Conservation (phyloP, 176 grass and related monocot species). For the Cenchrus purpureus region DNA sequence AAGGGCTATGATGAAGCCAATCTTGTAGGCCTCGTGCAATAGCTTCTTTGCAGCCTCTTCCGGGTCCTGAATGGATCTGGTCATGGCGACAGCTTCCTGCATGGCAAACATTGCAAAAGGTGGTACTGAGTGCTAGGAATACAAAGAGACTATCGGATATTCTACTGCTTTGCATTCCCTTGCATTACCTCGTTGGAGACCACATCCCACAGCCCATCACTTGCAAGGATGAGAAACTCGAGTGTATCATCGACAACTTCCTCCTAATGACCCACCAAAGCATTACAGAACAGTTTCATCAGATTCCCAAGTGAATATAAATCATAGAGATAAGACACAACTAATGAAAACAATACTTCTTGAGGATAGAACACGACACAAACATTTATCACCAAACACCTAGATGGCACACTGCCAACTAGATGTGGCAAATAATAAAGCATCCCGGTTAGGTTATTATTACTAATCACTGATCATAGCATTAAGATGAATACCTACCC, state of each 20-base stretch:
- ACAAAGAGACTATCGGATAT: background rate
- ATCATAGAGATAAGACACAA: background rate
- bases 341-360: background rate
- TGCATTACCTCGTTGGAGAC: slow-evolving; percentile 61
- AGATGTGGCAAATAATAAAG: background rate
- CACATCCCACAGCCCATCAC: slow-evolving; percentile 69
- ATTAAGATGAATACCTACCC: background rate
- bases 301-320: background rate
- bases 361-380: background rate
- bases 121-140: background rate
- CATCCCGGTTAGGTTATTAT: background rate
- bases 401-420: background rate
- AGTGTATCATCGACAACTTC: slow-evolving; percentile 53
- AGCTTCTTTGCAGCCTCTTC: slow-evolving; percentile 67
- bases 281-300: slow-evolving; percentile 17
- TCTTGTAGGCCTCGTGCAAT: slow-evolving; percentile 64
- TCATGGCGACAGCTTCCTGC: slow-evolving; percentile 62
- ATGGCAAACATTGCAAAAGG: background rate
- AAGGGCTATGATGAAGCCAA: too few relatives aligned
- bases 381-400: slow-evolving; percentile 4
- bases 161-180: background rate
- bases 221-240: slow-evolving; percentile 68
- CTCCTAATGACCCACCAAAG: slow-evolving; percentile 48
- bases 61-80: slow-evolving; percentile 58
- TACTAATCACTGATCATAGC: background rate